Base-by-base conservation (phyloP, 768 basidiomycete species). In the Rubroboletus pulcherrimus region DNA sequence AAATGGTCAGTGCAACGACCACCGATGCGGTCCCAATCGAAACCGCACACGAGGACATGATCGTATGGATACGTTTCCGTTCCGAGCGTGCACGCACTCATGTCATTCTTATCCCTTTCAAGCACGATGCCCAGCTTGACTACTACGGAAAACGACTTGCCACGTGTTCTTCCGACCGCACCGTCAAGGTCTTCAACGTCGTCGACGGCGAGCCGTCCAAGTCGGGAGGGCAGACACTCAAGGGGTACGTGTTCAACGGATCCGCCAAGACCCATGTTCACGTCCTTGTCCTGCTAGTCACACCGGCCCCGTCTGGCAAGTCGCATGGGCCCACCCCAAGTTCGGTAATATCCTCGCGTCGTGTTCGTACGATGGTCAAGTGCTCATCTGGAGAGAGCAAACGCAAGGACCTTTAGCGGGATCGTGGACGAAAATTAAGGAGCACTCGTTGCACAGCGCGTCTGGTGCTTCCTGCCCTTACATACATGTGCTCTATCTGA, bases 81-180 rank as follows among this genome's bases (percentile, higher is more conserved):
- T 29, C 3, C 7, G 10, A 6, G 24, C 14, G 19, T 24, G 12
- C 29, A 34, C 31, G 35, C 37, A 45, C 21, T 42, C 39, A 21
- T 35, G 15, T 30, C 45, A 21, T 34, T 53, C 43, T 24, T 34
- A 6, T 50, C n/a, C 30, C 29, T 35, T 33, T 8, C 37, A 64
- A 97, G 95, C 96, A 98, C 71, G 97, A 99, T 70, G 95, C 96
- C 19, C 97, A 98, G 66, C 77, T 99, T 19, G 96, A 99, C 74
- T 98, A 97, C 78, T 97, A 97, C 64, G 95, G 94, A 34, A 93
- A 94, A 72, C 85, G 95, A 41, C 85, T 99, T 4, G 97, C 97
- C 6, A 98, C 97, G 0, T 97, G 95, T 70, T 96, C 93, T 1
- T 95, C 93, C 0, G 97, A 99, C 75, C 81, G 93, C 51, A 96